Percentiles rank a stretch among this genome's conserved stretches.
These are phyloP conservation scores for Pythium graminicola DNA, from an alignment of 352 stramenopile species.

Conservation along the genomic window DNA sequence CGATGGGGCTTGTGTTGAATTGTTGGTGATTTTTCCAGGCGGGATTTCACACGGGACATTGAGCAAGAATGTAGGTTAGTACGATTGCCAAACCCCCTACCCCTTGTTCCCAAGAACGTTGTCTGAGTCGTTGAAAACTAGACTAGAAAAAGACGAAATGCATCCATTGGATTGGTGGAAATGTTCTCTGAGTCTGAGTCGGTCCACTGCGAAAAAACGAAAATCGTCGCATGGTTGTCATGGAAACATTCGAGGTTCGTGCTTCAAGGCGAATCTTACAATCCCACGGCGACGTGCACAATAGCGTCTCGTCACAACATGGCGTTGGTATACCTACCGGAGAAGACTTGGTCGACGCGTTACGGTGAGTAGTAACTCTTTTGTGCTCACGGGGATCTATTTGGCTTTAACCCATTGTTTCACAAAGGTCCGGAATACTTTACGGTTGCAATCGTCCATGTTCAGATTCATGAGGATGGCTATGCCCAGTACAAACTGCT, in stretches of 20 bases:
- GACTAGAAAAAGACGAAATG: not conserved
- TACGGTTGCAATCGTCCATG: slow-evolving; percentile 51
- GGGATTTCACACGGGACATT: slow-evolving; percentile 2
- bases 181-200: slow-evolving; percentile 19
- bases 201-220: too few relatives aligned
- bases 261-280: slow-evolving; percentile 10
- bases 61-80: slow-evolving; percentile 16
- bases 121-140: slow-evolving; percentile 10
- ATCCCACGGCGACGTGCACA: too few relatives aligned
- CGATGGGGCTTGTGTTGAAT: too few relatives aligned
- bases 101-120: slow-evolving; percentile 8
- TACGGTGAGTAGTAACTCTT: slow-evolving; percentile 40
- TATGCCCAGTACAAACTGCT: slow-evolving; percentile 65
- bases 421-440: slow-evolving; percentile 78
- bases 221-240: slow-evolving; percentile 1
- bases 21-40: slow-evolving; percentile 7
- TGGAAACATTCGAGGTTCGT: not conserved
- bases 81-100: slow-evolving; percentile 3
- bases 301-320: too few relatives aligned
- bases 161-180: slow-evolving; percentile 13
- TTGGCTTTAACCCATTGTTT: too few relatives aligned
- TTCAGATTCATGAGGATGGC: slow-evolving; percentile 37
- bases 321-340: slow-evolving; percentile 70
- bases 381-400: too few relatives aligned
- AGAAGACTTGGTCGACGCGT: slow-evolving; percentile 60